These are phyloP conservation scores for Carex scoparia DNA, from an alignment of 176 grass and related monocot genomes.

Conservation along the genomic window DNA sequence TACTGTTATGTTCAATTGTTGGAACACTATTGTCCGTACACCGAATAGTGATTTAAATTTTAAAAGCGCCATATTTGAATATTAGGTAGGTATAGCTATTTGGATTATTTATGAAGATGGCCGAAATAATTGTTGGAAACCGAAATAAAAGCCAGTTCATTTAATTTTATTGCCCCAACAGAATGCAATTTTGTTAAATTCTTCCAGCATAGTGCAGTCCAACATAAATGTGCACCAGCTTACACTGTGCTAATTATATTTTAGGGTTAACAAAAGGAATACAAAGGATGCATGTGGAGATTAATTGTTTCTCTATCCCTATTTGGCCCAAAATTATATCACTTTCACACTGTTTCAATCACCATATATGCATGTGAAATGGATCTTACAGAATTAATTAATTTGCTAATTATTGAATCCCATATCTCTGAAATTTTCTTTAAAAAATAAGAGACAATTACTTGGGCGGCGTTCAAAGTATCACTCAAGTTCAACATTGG, in stretches of 20 bases:
- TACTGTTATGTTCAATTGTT: background rate
- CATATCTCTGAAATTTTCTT: background rate
- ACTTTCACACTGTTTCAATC: background rate
- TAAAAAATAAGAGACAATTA: background rate
- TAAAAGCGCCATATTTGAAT: constrained; percentile 1
- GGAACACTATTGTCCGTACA: constrained; percentile 1
- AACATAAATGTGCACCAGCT: constrained; percentile 3
- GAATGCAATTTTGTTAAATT: constrained; percentile 11
- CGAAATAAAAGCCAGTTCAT: constrained; percentile 5
- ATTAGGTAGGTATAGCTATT: background rate
- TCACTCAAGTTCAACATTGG: background rate
- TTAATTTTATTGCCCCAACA: background rate
- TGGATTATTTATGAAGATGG: constrained; percentile 12
- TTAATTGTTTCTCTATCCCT: background rate
- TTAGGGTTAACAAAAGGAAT: constrained; percentile 3
- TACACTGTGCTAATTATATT: background rate
- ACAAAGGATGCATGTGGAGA: background rate
- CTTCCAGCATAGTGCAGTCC: background rate
- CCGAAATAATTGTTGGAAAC: constrained; percentile 22
- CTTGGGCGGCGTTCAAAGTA: background rate
- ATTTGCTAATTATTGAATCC: background rate
- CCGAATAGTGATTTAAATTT: background rate
- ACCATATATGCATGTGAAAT: background rate
- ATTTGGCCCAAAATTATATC: background rate
- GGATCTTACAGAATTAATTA: background rate